These are phyloP conservation scores for Penicillium macrosclerotiorum DNA, from an alignment of 495 filamentous ascomycete species.

Conservation along the genomic window DNA sequence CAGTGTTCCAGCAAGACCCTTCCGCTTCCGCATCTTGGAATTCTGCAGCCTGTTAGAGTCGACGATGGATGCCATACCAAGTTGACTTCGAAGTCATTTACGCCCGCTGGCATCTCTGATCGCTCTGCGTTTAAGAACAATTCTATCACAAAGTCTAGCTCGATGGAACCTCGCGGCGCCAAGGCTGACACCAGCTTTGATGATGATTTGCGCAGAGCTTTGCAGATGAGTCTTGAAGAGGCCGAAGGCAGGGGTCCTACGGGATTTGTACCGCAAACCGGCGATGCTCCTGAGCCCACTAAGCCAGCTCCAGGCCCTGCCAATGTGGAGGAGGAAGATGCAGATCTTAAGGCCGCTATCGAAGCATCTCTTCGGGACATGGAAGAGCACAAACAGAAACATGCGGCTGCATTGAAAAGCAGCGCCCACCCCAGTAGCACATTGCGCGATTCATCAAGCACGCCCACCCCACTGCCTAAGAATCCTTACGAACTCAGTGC, in stretches of 20 bases:
- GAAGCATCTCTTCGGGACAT: constrained; percentile 95
- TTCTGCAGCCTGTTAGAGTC: constrained; percentile 87
- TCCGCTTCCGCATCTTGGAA: constrained; percentile 88
- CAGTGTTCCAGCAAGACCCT: constrained; percentile 88
- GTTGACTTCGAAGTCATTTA: constrained; percentile 67
- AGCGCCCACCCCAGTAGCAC: constrained; percentile 40
- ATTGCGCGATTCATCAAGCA: constrained; percentile 21
- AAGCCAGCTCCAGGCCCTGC: constrained; percentile 35
- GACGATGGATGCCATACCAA: constrained; percentile 94
- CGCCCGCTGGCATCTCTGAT: constrained; percentile 42
- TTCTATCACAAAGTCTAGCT: constrained; percentile 51
- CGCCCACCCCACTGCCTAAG: constrained; percentile 58
- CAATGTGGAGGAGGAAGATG: constrained; percentile 63
- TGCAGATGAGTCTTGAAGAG: constrained; percentile 96
- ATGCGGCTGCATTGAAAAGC: constrained; percentile 77
- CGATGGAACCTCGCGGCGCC: constrained; percentile 87
- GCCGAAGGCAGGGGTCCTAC: constrained; percentile 69
- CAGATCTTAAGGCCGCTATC: constrained; percentile 92
- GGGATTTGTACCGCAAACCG: constrained; percentile 69
- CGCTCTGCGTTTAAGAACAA: constrained; percentile 50
- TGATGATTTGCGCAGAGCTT: constrained; percentile 86
- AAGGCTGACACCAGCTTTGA: constrained; percentile 87
- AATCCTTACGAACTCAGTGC: constrained; percentile 93
- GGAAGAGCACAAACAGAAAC: constrained; percentile 94
- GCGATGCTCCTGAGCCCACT: constrained; percentile 40